A percentile compares a stretch with the other conserved stretches of the same genome.
Evolutionary conservation across 805 yeast genomes (phyloP).

Genomic region (Vanderwaltozyma yarrowii): DNA sequence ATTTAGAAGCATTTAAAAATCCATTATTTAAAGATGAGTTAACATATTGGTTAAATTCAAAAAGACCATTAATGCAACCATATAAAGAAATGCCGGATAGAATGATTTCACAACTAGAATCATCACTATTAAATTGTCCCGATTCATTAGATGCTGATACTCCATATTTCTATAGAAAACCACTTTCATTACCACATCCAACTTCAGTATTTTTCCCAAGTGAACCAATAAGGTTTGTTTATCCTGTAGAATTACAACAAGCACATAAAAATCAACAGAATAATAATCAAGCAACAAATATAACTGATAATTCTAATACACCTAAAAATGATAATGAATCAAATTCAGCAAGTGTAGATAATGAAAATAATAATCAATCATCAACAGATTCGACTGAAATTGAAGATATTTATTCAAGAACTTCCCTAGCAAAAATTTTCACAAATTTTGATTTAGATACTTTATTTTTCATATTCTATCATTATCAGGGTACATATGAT

Average conservation of each 20-base stretch:
- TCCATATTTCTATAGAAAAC: slow-evolving; percentile 42
- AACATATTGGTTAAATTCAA: slow-evolving; percentile 22
- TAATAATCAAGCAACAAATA: not conserved
- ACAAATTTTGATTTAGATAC: slow-evolving; percentile 77
- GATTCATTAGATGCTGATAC: slow-evolving; percentile 93
- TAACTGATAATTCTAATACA: slow-evolving; percentile 8
- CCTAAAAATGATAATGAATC: slow-evolving; percentile 1
- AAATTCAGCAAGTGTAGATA: slow-evolving; percentile 2
- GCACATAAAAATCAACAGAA: not conserved
- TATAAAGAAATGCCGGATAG: slow-evolving; percentile 21
- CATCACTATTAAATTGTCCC: slow-evolving; percentile 80
- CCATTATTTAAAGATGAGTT: slow-evolving; percentile 24
- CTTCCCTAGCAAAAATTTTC: slow-evolving; percentile 47
- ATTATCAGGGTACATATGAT: slow-evolving; percentile 57
- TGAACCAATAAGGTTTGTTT: slow-evolving; percentile 28
- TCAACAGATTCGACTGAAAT: slow-evolving; percentile 3
- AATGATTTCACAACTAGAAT: slow-evolving; percentile 41
- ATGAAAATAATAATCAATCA: slow-evolving; percentile 1
- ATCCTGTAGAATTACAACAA: slow-evolving; percentile 11
- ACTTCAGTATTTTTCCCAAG: slow-evolving; percentile 83
- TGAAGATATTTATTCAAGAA: slow-evolving; percentile 25
- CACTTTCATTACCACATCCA: slow-evolving; percentile 77
- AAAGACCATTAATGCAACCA: slow-evolving; percentile 23
- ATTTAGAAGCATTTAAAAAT: slow-evolving; percentile 20
- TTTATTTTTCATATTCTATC: slow-evolving; percentile 84